Conservation (phyloP, 2,329 filamentous ascomycete species). For the Dactylella cylindrospora region DNA sequence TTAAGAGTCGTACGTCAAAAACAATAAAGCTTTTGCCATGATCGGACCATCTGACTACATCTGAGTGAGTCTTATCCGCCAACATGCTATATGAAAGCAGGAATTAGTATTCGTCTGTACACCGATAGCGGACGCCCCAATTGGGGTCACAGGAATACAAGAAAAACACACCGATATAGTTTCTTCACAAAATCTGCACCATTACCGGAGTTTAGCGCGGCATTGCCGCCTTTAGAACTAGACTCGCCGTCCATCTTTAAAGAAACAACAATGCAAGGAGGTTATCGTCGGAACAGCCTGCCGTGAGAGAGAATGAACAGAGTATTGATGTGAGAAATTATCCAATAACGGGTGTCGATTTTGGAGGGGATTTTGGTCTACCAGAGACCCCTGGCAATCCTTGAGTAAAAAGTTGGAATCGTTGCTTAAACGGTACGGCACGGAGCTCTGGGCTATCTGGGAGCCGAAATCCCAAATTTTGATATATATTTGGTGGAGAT, state of each 20-base stretch:
- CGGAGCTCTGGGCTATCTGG: no score
- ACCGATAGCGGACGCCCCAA: no score
- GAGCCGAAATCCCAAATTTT: no score
- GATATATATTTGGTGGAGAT: no score
- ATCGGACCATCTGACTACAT: slow-evolving; percentile 93
- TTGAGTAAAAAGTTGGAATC: no score
- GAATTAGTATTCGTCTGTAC: not conserved
- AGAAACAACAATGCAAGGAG: no score
- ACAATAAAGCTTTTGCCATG: slow-evolving; percentile 96
- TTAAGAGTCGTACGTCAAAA: slow-evolving; percentile 69
- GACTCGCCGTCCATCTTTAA: slow-evolving; percentile 28
- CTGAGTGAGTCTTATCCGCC: slow-evolving; percentile 88
- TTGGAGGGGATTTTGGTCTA: no score
- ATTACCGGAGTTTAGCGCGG: slow-evolving; percentile 11
- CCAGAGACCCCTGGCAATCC: no score
- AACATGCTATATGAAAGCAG: slow-evolving; percentile 71
- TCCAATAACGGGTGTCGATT: no score
- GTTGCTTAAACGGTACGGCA: no score
- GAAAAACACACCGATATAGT: slow-evolving; percentile 35
- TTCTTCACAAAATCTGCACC: slow-evolving; percentile 44
- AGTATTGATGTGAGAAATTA: not conserved
- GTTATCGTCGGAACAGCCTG: no score
- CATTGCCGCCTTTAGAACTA: slow-evolving; percentile 1
- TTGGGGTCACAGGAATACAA: not conserved
- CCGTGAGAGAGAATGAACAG: not conserved